Evolutionary conservation across 306 rosid species (phyloP).

Genomic region (Cotoneaster glaucophyllus): DNA sequence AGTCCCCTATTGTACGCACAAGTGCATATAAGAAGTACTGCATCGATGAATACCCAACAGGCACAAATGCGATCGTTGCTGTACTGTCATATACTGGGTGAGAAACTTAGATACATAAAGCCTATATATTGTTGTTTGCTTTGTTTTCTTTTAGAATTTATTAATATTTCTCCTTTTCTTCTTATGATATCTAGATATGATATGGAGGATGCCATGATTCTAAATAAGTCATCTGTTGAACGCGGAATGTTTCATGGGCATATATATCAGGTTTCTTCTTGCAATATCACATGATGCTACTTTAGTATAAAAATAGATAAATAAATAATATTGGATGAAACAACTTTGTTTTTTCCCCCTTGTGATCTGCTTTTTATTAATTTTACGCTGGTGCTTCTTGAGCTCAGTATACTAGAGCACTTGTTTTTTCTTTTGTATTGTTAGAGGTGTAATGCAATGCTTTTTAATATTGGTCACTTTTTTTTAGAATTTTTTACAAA

Average conservation of each 20-base stretch:
- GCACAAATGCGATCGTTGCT: slow-evolving; percentile 96
- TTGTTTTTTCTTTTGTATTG: neutral
- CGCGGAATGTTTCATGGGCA: slow-evolving; percentile 97
- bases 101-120: slow-evolving; percentile 10
- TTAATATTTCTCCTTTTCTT: slow-evolving; percentile 1
- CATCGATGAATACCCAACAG: slow-evolving; percentile 79
- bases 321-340: no score
- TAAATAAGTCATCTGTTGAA: slow-evolving; percentile 90
- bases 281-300: neutral
- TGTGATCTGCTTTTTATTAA: neutral
- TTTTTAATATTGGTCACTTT: neutral
- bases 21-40: slow-evolving; percentile 55
- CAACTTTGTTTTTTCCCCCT: no score
- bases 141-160: slow-evolving; percentile 1
- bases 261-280: slow-evolving; percentile 73
- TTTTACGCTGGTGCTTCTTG: neutral
- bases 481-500: neutral
- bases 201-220: slow-evolving; percentile 99
- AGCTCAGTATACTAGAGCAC: neutral
- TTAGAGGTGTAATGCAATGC: neutral
- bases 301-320: neutral
- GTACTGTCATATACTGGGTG: slow-evolving; percentile 96
- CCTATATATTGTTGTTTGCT: neutral
- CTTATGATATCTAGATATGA: slow-evolving; percentile 56
- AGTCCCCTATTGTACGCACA: slow-evolving; percentile 83